These are phyloP conservation scores for Nidula microcarpa DNA, from an alignment of 768 basidiomycete genomes.

Conservation along the genomic window DNA sequence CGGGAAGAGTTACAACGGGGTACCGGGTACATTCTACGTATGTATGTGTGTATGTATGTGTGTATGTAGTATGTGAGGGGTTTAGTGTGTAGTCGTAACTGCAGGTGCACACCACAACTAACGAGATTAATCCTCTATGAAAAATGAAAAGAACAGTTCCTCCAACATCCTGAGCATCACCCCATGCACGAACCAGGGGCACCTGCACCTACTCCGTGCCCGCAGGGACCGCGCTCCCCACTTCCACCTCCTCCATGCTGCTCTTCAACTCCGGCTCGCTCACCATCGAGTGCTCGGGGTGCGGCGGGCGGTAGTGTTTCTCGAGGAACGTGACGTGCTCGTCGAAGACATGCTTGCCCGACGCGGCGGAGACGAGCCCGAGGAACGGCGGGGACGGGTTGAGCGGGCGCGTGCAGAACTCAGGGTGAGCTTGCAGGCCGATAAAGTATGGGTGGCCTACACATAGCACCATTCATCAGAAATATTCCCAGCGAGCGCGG, in stretches of 20 bases:
- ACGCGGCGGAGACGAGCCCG: conserved; percentile 87
- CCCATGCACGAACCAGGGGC: too few species aligned
- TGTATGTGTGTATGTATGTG: too few species aligned
- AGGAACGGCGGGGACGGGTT: conserved; percentile 98
- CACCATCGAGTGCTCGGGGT: conserved; percentile 74
- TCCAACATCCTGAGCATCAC: background rate
- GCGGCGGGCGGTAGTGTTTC: conserved; percentile 63
- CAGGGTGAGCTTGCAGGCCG: conserved; percentile 94
- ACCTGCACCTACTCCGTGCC: background rate
- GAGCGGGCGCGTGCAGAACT: conserved; percentile 96
- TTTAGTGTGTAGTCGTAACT: too few species aligned
- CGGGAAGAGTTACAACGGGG: too few species aligned
- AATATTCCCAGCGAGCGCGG: background rate
- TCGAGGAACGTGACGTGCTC: conserved; percentile 74
- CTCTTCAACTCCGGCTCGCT: conserved; percentile 54
- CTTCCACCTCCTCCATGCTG: conserved; percentile 9
- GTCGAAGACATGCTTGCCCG: conserved; percentile 45
- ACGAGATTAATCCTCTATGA: too few species aligned
- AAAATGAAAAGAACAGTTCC: background rate
- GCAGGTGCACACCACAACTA: too few species aligned
- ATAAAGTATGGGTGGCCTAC: conserved; percentile 89
- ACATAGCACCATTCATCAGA: background rate
- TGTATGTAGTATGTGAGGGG: too few species aligned
- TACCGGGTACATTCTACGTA: too few species aligned
- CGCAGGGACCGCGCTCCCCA: background rate